Percentiles rank a stretch among this genome's conserved stretches.
These are phyloP conservation scores for Auxenochlorella pyrenoidosa DNA, from an alignment of 139 green algal genomes.

Conservation along the genomic window DNA sequence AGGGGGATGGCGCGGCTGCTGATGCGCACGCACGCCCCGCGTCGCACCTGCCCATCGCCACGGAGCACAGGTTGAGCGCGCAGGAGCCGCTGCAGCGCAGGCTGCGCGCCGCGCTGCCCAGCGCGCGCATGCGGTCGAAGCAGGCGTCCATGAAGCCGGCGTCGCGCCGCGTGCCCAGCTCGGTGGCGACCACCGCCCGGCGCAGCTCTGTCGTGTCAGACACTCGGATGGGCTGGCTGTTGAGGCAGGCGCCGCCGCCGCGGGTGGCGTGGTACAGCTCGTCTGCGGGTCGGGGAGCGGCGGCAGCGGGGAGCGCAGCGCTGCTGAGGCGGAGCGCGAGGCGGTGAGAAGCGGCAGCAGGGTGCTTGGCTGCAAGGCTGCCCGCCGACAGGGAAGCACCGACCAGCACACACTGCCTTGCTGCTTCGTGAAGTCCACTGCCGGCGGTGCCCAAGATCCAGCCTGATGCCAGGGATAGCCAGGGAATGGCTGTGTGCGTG, in stretches of 20 bases:
- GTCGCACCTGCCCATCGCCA: constrained; percentile 60
- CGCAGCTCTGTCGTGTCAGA: constrained; percentile 65
- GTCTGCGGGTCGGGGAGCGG: neutral
- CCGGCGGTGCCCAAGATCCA: too few relatives aligned
- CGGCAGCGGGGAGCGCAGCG: neutral
- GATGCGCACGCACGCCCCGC: neutral
- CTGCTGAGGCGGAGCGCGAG: neutral
- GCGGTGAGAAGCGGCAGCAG: neutral
- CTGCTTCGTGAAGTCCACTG: too few relatives aligned
- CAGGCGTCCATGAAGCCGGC: constrained; percentile 70
- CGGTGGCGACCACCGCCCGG: constrained; percentile 84
- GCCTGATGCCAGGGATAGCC: too few relatives aligned
- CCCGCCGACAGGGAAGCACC: too few relatives aligned
- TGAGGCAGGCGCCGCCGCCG: constrained; percentile 82
- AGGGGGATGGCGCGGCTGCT: neutral
- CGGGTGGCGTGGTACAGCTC: constrained; percentile 80
- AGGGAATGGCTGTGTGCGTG: constrained; percentile 48
- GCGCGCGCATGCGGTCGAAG: constrained; percentile 72
- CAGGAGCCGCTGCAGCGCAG: constrained; percentile 92
- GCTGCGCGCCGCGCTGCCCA: constrained; percentile 55
- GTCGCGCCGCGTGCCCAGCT: constrained; percentile 83
- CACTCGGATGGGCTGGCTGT: constrained; percentile 73
- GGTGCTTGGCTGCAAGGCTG: constrained; percentile 55
- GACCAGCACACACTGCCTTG: too few relatives aligned
- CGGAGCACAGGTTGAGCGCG: constrained; percentile 85